Conservation (phyloP, 2,329 filamentous ascomycete species). For the Amylocarpus encephaloides region DNA sequence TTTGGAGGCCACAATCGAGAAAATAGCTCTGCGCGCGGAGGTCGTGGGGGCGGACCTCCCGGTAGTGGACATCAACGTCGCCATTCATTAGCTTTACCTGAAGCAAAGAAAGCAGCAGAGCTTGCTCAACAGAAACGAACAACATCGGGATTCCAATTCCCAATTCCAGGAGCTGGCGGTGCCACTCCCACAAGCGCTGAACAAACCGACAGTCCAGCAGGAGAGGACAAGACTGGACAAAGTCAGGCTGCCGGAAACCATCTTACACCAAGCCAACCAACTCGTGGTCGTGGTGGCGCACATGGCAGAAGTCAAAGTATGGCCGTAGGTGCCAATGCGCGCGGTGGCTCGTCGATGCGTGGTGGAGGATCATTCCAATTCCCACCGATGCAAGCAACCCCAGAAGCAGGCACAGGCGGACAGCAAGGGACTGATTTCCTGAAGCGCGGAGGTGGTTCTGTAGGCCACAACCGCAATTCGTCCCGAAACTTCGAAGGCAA, state of each 20-base stretch:
- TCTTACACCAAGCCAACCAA: slow-evolving; percentile 14
- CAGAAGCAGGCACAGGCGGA: slow-evolving; percentile 42
- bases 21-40: slow-evolving; percentile 66
- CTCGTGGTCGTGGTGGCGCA: slow-evolving; percentile 49
- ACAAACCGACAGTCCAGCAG: slow-evolving; percentile 18
- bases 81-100: slow-evolving; percentile 88
- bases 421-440: slow-evolving; percentile 50
- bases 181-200: slow-evolving; percentile 52
- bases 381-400: slow-evolving; percentile 46
- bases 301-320: slow-evolving; percentile 86
- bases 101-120: slow-evolving; percentile 97
- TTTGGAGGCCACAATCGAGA: slow-evolving; percentile 54
- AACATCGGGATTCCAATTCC: slow-evolving; percentile 91
- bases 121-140: slow-evolving; percentile 94
- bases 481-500: slow-evolving; percentile 98
- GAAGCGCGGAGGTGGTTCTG: slow-evolving; percentile 61
- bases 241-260: slow-evolving; percentile 21
- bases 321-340: slow-evolving; percentile 64
- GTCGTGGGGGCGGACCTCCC: slow-evolving; percentile 62
- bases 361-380: slow-evolving; percentile 71
- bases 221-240: slow-evolving; percentile 26
- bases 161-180: slow-evolving; percentile 62
- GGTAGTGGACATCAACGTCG: slow-evolving; percentile 82
- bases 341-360: slow-evolving; percentile 52
- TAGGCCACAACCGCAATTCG: slow-evolving; percentile 69